These are phyloP conservation scores for Zymoseptoria brevis DNA, from an alignment of 2,329 filamentous ascomycete species.

Conservation along the genomic window DNA sequence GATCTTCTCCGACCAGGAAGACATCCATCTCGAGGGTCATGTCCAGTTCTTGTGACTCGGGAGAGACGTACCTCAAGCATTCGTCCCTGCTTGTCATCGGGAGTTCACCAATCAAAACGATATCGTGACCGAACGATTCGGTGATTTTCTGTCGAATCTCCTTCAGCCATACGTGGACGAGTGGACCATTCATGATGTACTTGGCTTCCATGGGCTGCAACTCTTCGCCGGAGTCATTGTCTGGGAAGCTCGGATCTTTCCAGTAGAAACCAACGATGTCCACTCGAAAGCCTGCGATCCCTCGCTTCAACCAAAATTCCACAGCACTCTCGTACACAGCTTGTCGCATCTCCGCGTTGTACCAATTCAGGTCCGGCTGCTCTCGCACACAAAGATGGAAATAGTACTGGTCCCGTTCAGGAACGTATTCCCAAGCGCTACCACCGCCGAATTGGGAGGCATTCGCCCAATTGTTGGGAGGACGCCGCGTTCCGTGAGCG, in stretches of 20 bases:
- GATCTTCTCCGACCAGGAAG: no score
- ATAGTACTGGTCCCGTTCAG: constrained; percentile 26
- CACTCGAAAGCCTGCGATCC: constrained; percentile 38
- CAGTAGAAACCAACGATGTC: constrained; percentile 43
- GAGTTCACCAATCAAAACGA: no score
- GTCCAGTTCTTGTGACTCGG: no score
- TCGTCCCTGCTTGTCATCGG: no score
- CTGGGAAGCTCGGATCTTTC: constrained; percentile 35
- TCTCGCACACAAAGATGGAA: constrained; percentile 36
- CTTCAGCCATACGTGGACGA: constrained; percentile 3
- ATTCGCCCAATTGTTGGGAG: constrained; percentile 38
- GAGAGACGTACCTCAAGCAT: background rate
- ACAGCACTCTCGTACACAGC: constrained; percentile 38
- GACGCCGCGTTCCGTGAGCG: constrained; percentile 32
- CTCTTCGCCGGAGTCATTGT: constrained; percentile 24
- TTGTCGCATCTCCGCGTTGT: constrained; percentile 35
- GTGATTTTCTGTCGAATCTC: background rate
- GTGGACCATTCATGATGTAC: constrained; percentile 5
- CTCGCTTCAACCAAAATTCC: constrained; percentile 39
- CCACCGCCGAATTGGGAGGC: constrained; percentile 47
- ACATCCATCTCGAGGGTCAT: no score
- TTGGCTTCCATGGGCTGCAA: background rate
- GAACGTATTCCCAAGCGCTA: constrained; percentile 39
- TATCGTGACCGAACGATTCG: no score
- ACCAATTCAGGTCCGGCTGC: constrained; percentile 43